Evolutionary conservation across 805 yeast species (phyloP), one percentile per base, ranked within the genome.

Genomic region (Candida xiaguanensis): DNA sequence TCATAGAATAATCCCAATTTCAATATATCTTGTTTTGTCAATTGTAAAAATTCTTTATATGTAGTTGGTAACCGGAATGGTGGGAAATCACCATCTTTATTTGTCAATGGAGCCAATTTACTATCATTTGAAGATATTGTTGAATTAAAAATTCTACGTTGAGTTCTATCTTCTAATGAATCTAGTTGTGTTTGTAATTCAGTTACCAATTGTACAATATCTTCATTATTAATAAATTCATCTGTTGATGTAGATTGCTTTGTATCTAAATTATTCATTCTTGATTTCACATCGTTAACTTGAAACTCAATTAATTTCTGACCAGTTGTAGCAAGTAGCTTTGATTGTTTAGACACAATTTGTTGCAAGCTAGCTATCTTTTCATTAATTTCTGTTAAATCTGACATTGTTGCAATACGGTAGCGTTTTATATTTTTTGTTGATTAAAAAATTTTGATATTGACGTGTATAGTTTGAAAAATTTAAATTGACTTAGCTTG

Each of bases 161-260:
- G 74, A 13, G 84, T 75, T 49, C 95, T 74, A 48, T 85, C 86
- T 55, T 90, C 98, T 24, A 85, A 57, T 17, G 74, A 67, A 38
- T 85, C 90, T 52, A 90, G 70, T 61, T 90, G 97, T 7, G 86
- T 85, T 61, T 90, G 97, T 40, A 90, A 65, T 59, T 90, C 98
- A 8, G 86, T 87, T 11, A 89, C 97, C 33, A 90, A 68, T 55
- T 87, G 91, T 3, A 85, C 85, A 9, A 90, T 64, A 54, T 91
- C 98, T 42, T 85, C 95, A 48, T 86, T 83, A 3, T 91, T 79
- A 26, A 81, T 86, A 47, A 72, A 81, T 46, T 82, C 87, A 3
- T 73, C 56, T 19, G 43, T 32, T 38, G 44, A 19, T 36, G 22
- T 17, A 11, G 18, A 27, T 11, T n/a, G n/a, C n/a, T 43, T 42